Evolutionary conservation across 225 moss, liverwort and hornwort genomes (phyloP), one percentile per base, ranked within the genome.

Genomic region (Asterella californica): DNA sequence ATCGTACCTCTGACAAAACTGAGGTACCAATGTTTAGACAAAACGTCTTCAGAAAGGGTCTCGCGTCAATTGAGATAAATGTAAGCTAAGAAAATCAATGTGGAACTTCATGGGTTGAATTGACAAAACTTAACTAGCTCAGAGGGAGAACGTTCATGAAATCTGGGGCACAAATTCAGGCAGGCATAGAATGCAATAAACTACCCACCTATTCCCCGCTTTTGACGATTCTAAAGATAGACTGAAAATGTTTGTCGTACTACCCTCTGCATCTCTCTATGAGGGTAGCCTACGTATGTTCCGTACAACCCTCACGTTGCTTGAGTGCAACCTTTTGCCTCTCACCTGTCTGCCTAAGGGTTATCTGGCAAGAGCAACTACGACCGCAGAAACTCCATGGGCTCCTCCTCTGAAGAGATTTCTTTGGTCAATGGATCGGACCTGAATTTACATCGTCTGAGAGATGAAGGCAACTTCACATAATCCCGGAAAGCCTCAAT

Each of bases 371-470:
- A 5, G 17, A 64, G 32, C 63, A 45, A 64, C 37, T 45, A 77
- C 15, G 22, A 9, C 27, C 37, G n/a, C 24, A 63, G 25, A 42
- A 60, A 37, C 53, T 45, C 48, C 9, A 36, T 32, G 15, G 3
- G 25, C 37, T 33, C 77, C n/a, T 53, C 64, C 30, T 30, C 47
- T n/a, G 25, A 77, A 46, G 53, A 24, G n/a, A 64, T 15, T 42
- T 63, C 62, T 63, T 61, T 48, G 61, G 38, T 38, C 19, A 76
- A 76, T 60, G 2, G 24, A 55, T 36, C 42, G 42, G 45, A 77
- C 77, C 25, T 77, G 36, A 63, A 48, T 77, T 59, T 77, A 77
- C 77, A 77, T 47, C 61, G 73, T 75, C 75, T 27, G 63, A 29
- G 50, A 54, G 71, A 42, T 52, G 75, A 15, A 76, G 52, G 52